Percentiles rank a stretch among this genome's conserved stretches.
These are phyloP conservation scores for Rugonectria rugulosa DNA, from an alignment of 2,329 filamentous ascomycete species.

Conservation along the genomic window DNA sequence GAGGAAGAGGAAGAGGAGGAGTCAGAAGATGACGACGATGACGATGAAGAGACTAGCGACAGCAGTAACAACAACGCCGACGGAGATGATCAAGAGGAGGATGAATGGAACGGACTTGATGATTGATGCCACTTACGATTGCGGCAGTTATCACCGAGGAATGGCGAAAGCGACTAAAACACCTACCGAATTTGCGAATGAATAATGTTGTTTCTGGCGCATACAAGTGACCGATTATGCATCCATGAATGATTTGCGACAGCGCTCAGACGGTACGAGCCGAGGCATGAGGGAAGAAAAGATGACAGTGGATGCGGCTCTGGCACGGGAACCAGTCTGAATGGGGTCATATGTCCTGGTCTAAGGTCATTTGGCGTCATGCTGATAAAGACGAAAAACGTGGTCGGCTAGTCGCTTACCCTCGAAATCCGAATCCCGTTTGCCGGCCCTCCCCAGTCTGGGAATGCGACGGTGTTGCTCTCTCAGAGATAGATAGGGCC, in stretches of 20 bases:
- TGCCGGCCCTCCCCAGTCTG: constrained; percentile 1
- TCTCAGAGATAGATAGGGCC: not conserved
- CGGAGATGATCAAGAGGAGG: constrained; percentile 29
- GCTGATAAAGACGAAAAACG: constrained; percentile 4
- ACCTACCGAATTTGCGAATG: constrained; percentile 4
- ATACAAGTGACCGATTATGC: not conserved
- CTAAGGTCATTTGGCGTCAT: constrained; percentile 9
- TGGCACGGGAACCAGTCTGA: constrained; percentile 4
- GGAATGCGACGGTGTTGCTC: constrained; percentile 1
- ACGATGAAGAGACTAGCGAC: constrained; percentile 20
- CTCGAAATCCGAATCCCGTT: constrained; percentile 26
- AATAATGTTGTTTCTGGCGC: not conserved
- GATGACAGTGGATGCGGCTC: constrained; percentile 1
- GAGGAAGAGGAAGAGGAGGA: constrained; percentile 32
- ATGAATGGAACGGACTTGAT: constrained; percentile 38
- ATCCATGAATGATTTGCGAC: constrained; percentile 4
- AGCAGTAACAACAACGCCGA: constrained; percentile 20
- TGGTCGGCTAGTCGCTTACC: constrained; percentile 12
- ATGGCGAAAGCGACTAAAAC: constrained; percentile 8
- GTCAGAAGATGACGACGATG: constrained; percentile 17
- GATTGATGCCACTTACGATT: constrained; percentile 29
- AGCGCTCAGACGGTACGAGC: constrained; percentile 8
- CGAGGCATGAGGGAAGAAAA: not conserved
- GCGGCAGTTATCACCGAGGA: too few relatives aligned
- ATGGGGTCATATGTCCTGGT: constrained; percentile 20